A percentile compares a stretch with the other conserved stretches of the same genome.
Evolutionary conservation across 2,329 filamentous ascomycete genomes (phyloP).

Genomic region (Helminthosporium solani): DNA sequence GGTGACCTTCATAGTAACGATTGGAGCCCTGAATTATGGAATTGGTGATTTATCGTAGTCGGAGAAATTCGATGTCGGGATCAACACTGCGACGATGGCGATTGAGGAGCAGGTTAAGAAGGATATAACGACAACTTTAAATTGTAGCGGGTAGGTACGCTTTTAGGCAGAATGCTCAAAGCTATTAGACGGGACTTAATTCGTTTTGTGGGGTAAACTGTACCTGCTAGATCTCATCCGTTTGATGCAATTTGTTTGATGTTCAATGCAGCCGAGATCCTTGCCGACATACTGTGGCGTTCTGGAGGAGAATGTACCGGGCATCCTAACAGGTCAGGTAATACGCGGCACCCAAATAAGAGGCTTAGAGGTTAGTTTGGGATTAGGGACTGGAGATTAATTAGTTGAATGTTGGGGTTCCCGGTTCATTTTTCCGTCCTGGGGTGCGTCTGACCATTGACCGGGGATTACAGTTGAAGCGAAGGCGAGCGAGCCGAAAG

Average conservation of each 20-base stretch:
- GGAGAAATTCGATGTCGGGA: conserved; percentile 9
- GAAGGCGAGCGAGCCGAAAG: conserved; percentile 24
- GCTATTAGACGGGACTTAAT: conserved; percentile 18
- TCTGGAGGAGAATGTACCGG: no score
- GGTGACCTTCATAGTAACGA: conserved; percentile 32
- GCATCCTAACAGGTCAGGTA: no score
- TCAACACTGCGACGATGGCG: conserved; percentile 2
- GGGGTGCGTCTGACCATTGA: conserved; percentile 33
- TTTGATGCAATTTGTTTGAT: conserved; percentile 33
- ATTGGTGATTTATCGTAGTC: no score
- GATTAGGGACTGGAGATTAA: no score
- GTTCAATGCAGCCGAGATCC: conserved; percentile 26
- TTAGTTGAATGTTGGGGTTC: no score
- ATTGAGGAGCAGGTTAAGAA: conserved; percentile 7
- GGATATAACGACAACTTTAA: conserved; percentile 12
- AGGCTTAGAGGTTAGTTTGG: no score
- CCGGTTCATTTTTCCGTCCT: conserved; percentile 28
- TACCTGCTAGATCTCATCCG: no score
- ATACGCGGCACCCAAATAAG: no score
- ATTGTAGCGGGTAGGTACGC: not conserved
- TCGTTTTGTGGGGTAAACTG: conserved; percentile 27
- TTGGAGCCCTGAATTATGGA: not conserved
- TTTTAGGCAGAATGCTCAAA: conserved; percentile 36
- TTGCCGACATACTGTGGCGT: conserved; percentile 24
- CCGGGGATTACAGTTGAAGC: conserved; percentile 13